Base-by-base conservation (phyloP, 1,139 yeast genomes). In the Yamadazyma triangularis region DNA sequence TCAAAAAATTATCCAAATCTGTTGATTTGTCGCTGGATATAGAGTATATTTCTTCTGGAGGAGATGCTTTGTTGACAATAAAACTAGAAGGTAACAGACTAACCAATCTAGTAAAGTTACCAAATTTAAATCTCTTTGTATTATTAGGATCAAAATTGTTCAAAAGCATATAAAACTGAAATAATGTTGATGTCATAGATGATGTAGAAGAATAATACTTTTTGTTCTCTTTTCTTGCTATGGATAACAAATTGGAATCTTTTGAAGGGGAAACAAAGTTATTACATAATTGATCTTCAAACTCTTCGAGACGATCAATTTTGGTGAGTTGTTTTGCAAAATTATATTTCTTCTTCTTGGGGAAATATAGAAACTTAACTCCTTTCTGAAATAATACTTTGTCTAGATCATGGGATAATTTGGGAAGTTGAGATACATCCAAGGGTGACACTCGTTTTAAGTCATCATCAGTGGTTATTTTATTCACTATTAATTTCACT, bases 151-250 rank as follows among this genome's bases (percentile, higher is more conserved):
- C 36, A 41, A 62, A 67, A 45, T 74, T 67, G 46, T 81, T 79
- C 18, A 94, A 76, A 9, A 91, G 48, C 13, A 80, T 68, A 55
- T 91, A 96, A 40, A 89, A 64, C 34, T 88, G 95, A 9, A 79
- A 67, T 31, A 91, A 64, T 1, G 81, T 60, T 0, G 80, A 69
- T 0, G 97, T 88, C 83, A 91, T 72, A 2, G 96, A 83, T 14
- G 95, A 84, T 0, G 97, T 88, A 0, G 96, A 87, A 2, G 94
- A 84, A 39, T 75, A 76, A 50, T 70, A 89, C 35, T 63, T 67
- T 34, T 50, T 51, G 15, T 47, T 39, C 15, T 64, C 58, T 12
- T 57, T 48, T 15, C 58, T 44, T 0, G 94, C 79, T 11, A 82
- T 54, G 8, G 59, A 38, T 1, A 74, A 50, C 30, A 89, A 59